phyloP scores from a whole-genome alignment of 768 basidiomycete species.

The Lanmaoa rubissima region DNA sequence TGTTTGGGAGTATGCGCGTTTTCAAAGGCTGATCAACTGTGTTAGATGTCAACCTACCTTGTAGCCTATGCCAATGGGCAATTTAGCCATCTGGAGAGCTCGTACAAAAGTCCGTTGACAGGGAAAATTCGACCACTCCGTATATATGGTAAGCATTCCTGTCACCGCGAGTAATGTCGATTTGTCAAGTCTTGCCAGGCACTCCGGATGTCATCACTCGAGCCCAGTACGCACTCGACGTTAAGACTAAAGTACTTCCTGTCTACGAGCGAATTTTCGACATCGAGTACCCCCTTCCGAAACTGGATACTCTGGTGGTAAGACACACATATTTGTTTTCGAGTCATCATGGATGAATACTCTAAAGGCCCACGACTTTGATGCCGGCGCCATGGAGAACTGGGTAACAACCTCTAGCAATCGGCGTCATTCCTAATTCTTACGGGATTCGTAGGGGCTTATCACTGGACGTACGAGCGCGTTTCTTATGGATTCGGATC shows the following conservation, averaged over 20 bases:
- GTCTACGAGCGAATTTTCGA: slow-evolving; percentile 93
- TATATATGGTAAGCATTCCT: slow-evolving; percentile 63
- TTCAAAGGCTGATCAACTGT: neutral
- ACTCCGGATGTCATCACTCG: slow-evolving; percentile 82
- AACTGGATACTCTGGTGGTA: slow-evolving; percentile 89
- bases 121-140: slow-evolving; percentile 80
- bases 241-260: slow-evolving; percentile 78
- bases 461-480: slow-evolving; percentile 87
- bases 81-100: slow-evolving; percentile 71
- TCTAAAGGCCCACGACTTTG: slow-evolving; percentile 76
- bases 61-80: slow-evolving; percentile 84
- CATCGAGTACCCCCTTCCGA: slow-evolving; percentile 89
- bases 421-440: slow-evolving; percentile 2
- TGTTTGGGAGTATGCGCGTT: neutral
- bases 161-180: neutral
- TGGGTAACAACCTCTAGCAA: slow-evolving; percentile 45
- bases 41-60: slow-evolving; percentile 80
- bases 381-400: slow-evolving; percentile 92
- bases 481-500: slow-evolving; percentile 77
- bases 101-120: slow-evolving; percentile 76
- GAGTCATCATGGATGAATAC: neutral
- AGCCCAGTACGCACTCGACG: slow-evolving; percentile 82
- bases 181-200: slow-evolving; percentile 40
- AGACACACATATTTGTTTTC: slow-evolving; percentile 22
- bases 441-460: slow-evolving; percentile 50